Conservation (phyloP, 257 asterid genomes). For the Verbascum thapsus region DNA sequence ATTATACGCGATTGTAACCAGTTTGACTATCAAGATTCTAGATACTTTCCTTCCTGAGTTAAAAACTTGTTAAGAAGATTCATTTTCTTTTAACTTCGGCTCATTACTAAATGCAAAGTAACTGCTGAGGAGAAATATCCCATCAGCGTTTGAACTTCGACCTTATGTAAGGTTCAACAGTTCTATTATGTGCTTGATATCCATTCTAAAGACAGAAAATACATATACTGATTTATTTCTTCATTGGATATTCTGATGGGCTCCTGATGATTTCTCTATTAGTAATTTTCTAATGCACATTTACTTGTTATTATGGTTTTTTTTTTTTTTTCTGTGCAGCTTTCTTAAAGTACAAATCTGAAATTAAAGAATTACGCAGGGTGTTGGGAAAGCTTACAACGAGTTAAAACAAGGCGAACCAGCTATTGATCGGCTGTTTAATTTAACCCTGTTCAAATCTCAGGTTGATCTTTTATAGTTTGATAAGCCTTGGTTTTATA, state of each 20-base stretch:
- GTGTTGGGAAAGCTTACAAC: slow-evolving; percentile 82
- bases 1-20: slow-evolving; percentile 15
- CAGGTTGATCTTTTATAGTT: slow-evolving; percentile 44
- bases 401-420: slow-evolving; percentile 98
- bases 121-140: background rate
- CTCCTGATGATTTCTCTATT: slow-evolving; percentile 14
- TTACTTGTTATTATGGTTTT: slow-evolving; percentile 38
- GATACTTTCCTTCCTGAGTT: background rate
- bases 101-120: background rate
- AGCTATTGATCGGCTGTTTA: slow-evolving; percentile 82
- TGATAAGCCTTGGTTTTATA: background rate
- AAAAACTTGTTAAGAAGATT: background rate
- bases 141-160: background rate
- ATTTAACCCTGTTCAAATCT: slow-evolving; percentile 59
- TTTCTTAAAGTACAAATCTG: slow-evolving; percentile 41
- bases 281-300: slow-evolving; percentile 27
- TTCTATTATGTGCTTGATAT: slow-evolving; percentile 1
- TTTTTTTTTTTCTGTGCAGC: slow-evolving; percentile 40
- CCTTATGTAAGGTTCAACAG: background rate
- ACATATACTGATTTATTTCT: slow-evolving; percentile 4
- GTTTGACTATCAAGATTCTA: background rate
- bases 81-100: background rate
- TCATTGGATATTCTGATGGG: slow-evolving; percentile 8
- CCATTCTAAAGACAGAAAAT: slow-evolving; percentile 4
- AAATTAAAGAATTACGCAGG: slow-evolving; percentile 59